Evolutionary conservation across 2,329 filamentous ascomycete genomes (phyloP), one percentile per base, ranked within the genome.

Genomic region (Alternaria postmessia): DNA sequence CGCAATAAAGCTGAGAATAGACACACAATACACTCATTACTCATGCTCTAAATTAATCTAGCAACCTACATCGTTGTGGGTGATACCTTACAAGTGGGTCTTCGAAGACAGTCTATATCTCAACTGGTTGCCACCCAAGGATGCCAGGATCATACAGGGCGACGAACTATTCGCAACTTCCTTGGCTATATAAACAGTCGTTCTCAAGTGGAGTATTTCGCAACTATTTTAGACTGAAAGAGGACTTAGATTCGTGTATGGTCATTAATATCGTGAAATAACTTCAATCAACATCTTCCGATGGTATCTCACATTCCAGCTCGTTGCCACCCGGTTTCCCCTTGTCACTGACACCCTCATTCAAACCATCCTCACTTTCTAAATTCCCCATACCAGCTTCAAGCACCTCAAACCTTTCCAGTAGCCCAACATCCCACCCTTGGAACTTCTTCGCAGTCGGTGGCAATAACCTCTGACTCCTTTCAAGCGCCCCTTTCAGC

Each of bases 381-480:
- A 36, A 5, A 16, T 36, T 36, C 32, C 32, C 47, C 32, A 39
- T 34, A 16, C 53, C 47, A 6, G 64, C 44, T 51, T 75, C 72
- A 7, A 63, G 64, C 11, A 65, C 63, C 59, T 80, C 76, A 77
- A 85, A 89, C 60, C 84, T 80, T 63, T 85, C 82, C 60, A 92
- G 71, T 18, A 92, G 73, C 2, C 88, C 89, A 5, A 92, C 87
- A 26, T 84, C 83, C 89, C 89, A 93, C n/a, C 84, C 85, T 71
- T 86, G 82, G 65, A 91, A 90, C 28, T 68, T 78, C 57, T 87
- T 82, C 60, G 89, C 86, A 8, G 79, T 79, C 0, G 66, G 72
- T 1, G 90, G 89, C 8, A 92, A 72, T 16, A 87, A 70, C 3
- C 62, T 42, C 36, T 82, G 86, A 64, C 85, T 88, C 7, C 70